Percentiles rank a stretch among this genome's conserved stretches.
Evolutionary conservation across 2,329 filamentous ascomycete species (phyloP).

Genomic region (Monascus ruber): DNA sequence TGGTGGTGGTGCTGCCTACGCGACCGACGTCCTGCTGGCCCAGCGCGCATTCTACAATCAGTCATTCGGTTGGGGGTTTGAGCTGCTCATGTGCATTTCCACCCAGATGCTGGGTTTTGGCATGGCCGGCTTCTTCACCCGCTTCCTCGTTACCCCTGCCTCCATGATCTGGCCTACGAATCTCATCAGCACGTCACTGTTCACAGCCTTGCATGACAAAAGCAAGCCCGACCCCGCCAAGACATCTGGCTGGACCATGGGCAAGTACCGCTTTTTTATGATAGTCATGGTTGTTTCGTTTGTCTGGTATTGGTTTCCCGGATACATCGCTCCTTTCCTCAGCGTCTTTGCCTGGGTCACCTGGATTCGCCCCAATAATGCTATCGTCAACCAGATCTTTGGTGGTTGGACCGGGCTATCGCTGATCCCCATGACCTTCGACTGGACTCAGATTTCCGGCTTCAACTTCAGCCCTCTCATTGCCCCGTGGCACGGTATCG

Average conservation of each 20-base stretch:
- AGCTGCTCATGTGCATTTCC: constrained; percentile 55
- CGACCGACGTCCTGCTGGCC: constrained; percentile 62
- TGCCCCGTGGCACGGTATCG: constrained; percentile 62
- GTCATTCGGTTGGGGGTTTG: constrained; percentile 54
- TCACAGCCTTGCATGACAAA: too few species aligned
- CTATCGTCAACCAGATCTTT: constrained; percentile 61
- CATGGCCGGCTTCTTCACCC: constrained; percentile 50
- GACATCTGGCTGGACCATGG: too few species aligned
- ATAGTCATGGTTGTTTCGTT: too few species aligned
- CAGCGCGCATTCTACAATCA: constrained; percentile 62
- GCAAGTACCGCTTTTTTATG: too few species aligned
- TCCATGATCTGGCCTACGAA: too few species aligned
- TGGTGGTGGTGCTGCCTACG: constrained; percentile 41
- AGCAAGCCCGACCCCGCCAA: too few species aligned
- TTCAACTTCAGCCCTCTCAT: constrained; percentile 58
- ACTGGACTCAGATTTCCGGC: constrained; percentile 63
- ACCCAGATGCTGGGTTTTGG: constrained; percentile 61
- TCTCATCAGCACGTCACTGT: too few species aligned
- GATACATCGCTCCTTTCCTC: constrained; percentile 56
- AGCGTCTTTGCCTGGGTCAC: constrained; percentile 61
- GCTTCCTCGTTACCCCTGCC: too few species aligned
- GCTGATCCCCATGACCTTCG: constrained; percentile 60
- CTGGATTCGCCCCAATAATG: constrained; percentile 59
- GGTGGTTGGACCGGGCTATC: constrained; percentile 58
- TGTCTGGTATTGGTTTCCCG: constrained; percentile 25